Evolutionary conservation across 1,139 yeast genomes (phyloP).

Genomic region (Nematodospora anomalae): DNA sequence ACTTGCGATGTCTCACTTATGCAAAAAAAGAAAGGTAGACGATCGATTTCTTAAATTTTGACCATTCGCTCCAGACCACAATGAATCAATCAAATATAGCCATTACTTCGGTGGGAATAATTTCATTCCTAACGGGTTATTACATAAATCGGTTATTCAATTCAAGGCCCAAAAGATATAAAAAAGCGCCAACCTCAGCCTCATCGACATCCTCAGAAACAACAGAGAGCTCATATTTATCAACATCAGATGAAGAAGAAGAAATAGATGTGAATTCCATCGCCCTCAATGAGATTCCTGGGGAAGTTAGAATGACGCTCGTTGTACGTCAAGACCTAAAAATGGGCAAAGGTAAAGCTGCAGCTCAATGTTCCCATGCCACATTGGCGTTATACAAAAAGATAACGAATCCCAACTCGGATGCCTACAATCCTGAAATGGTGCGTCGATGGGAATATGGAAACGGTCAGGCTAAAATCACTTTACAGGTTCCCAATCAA

Average conservation of each 20-base stretch:
- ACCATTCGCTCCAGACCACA: too few species aligned
- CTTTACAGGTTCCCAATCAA: constrained; percentile 72
- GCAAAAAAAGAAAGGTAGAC: too few species aligned
- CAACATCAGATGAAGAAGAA: constrained; percentile 29
- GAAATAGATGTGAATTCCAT: constrained; percentile 54
- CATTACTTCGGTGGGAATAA: constrained; percentile 22
- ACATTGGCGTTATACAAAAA: constrained; percentile 84
- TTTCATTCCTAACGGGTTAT: constrained; percentile 29
- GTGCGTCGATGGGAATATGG: constrained; percentile 73
- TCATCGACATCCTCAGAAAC: constrained; percentile 7
- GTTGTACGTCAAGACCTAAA: constrained; percentile 84
- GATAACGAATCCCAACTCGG: constrained; percentile 53
- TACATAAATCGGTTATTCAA: constrained; percentile 18
- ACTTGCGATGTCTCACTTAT: too few species aligned
- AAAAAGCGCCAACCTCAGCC: constrained; percentile 3
- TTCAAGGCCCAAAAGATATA: constrained; percentile 3
- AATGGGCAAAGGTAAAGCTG: constrained; percentile 95
- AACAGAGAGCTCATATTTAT: constrained; percentile 4
- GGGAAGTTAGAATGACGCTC: constrained; percentile 85
- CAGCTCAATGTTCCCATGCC: constrained; percentile 99
- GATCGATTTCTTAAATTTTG: too few species aligned
- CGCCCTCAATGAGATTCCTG: constrained; percentile 60
- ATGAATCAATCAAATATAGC: constrained; percentile 13
- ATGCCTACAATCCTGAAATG: constrained; percentile 60
- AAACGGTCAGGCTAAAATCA: constrained; percentile 92